A percentile compares a stretch with the other conserved stretches of the same genome.
Conservation (phyloP, 1,139 yeast species). For the Protomyces lactucae-debilis region DNA sequence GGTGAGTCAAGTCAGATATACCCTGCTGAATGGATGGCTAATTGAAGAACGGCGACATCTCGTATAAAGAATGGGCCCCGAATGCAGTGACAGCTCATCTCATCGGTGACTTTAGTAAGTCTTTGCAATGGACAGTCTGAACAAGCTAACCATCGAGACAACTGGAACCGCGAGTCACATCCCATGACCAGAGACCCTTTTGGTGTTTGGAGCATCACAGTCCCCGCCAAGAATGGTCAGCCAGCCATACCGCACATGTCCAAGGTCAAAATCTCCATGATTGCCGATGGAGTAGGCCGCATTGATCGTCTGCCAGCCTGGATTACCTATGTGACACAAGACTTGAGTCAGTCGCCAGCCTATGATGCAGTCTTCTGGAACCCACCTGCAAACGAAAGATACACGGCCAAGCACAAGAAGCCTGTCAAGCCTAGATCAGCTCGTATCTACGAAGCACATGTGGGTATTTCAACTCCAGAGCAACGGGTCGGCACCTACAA, state of each 20-base stretch:
- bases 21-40: background rate
- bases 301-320: slow-evolving; percentile 86
- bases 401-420: slow-evolving; percentile 54
- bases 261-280: slow-evolving; percentile 57
- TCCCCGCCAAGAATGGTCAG: slow-evolving; percentile 51
- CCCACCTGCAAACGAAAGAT: slow-evolving; percentile 49
- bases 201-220: slow-evolving; percentile 62
- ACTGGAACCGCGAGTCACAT: slow-evolving; percentile 64
- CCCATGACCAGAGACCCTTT: slow-evolving; percentile 54
- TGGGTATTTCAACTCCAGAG: slow-evolving; percentile 90
- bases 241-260: slow-evolving; percentile 78
- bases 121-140: background rate
- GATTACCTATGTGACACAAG: slow-evolving; percentile 75
- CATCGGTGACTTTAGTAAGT: slow-evolving; percentile 72
- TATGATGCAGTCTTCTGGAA: slow-evolving; percentile 95
- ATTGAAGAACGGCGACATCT: slow-evolving; percentile 46
- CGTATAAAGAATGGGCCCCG: slow-evolving; percentile 82
- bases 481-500: slow-evolving; percentile 77
- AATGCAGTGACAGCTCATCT: slow-evolving; percentile 68
- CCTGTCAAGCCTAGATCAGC: slow-evolving; percentile 58
- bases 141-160: slow-evolving; percentile 38
- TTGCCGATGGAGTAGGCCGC: slow-evolving; percentile 60
- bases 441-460: slow-evolving; percentile 88
- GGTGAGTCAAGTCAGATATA: background rate
- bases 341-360: slow-evolving; percentile 47